Conservation (phyloP, 805 yeast species). For the Cyberlindnera subsufficiens region DNA sequence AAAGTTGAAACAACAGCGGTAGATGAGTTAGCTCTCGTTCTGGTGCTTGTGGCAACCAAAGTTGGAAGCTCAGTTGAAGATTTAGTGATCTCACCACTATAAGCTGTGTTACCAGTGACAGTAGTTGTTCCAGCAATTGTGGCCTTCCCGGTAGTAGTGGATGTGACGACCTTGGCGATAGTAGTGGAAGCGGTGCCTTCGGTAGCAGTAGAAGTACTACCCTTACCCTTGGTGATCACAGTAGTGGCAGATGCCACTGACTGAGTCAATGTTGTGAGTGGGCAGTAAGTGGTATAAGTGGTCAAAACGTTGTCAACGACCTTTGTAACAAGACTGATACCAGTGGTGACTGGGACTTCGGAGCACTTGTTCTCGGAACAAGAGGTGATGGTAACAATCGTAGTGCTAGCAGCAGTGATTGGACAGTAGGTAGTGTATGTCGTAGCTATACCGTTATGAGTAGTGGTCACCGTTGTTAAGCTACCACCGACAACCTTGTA, state of each 20-base stretch:
- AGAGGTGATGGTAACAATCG: constrained; percentile 8
- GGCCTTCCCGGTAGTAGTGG: no score
- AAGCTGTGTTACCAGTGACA: background rate
- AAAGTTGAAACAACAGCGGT: constrained; percentile 8
- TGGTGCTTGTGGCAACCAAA: constrained; percentile 1
- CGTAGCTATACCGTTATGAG: constrained; percentile 4
- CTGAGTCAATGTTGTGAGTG: constrained; percentile 5
- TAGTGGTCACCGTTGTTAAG: constrained; percentile 2
- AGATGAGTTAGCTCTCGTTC: constrained; percentile 2
- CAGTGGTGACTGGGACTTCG: constrained; percentile 12
- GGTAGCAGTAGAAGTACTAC: no score
- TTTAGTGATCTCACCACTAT: background rate
- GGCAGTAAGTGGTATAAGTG: constrained; percentile 28
- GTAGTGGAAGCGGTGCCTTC: no score
- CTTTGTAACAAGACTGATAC: constrained; percentile 9
- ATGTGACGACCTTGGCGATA: no score
- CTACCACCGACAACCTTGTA: constrained; percentile 3
- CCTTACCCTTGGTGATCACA: no score
- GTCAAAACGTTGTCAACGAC: constrained; percentile 6
- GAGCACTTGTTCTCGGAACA: constrained; percentile 10
- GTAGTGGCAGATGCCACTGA: constrained; percentile 5
- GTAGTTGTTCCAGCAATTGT: background rate
- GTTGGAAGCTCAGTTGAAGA: background rate
- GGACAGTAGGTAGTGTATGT: constrained; percentile 1
- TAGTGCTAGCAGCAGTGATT: background rate